phyloP scores from a whole-genome alignment of 228 moss, liverwort and hornwort genomes.

The Sphagnum fallax region DNA sequence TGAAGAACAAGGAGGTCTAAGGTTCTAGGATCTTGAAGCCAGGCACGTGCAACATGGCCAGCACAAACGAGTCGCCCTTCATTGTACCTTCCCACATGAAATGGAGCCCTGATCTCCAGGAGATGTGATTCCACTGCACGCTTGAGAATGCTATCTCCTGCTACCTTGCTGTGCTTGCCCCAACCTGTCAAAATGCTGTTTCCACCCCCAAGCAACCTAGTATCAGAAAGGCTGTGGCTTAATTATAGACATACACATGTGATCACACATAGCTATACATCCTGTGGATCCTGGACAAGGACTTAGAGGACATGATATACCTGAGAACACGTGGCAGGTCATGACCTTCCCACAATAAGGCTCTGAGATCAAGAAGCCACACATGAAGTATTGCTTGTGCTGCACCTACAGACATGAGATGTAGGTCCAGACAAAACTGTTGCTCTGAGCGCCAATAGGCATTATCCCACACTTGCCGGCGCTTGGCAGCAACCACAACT shows the following conservation, averaged over 20 bases:
- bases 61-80: conserved; percentile 88
- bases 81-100: conserved; percentile 79
- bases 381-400: conserved; percentile 98
- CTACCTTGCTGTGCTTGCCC: conserved; percentile 99
- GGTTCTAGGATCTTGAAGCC: conserved; percentile 83
- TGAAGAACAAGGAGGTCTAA: conserved; percentile 55
- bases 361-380: conserved; percentile 90
- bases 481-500: conserved; percentile 85
- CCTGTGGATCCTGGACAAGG: too few relatives aligned
- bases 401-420: conserved; percentile 96
- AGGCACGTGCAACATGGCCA: conserved; percentile 79
- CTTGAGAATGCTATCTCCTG: conserved; percentile 88
- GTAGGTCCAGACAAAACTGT: conserved; percentile 90
- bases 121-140: conserved; percentile 76
- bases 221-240: too few relatives aligned
- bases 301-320: conserved; percentile 8
- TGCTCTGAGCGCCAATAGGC: conserved; percentile 97
- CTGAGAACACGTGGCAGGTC: conserved; percentile 77
- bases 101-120: conserved; percentile 86
- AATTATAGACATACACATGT: too few relatives aligned
- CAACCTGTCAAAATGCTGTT: conserved; percentile 90
- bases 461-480: conserved; percentile 89
- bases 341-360: conserved; percentile 80
- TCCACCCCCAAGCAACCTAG: background rate
- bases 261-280: too few relatives aligned